phyloP scores from a whole-genome alignment of 164 flowering plant species.

The Annona cherimola region DNA sequence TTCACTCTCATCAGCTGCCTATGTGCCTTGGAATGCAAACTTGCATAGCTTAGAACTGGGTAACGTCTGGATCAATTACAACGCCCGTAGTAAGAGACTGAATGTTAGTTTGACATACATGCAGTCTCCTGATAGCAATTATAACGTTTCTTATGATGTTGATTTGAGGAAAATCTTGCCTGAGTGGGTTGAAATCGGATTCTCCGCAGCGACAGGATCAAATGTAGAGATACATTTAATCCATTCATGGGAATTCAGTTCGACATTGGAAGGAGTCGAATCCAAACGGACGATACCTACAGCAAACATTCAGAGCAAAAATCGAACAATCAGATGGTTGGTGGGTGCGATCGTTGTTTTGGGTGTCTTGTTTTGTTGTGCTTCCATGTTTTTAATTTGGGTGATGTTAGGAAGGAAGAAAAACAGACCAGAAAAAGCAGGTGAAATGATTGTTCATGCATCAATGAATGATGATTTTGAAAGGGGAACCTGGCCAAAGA shows the following conservation, averaged over 20 bases:
- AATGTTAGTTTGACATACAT: constrained; percentile 13
- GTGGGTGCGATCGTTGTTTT: background rate
- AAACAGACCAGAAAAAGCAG: background rate
- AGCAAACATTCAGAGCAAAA: background rate
- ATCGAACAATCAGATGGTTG: background rate
- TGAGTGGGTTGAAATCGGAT: constrained; percentile 15
- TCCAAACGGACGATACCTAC: background rate
- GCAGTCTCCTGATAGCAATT: constrained; percentile 4
- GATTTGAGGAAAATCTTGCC: constrained; percentile 17
- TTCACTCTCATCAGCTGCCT: background rate
- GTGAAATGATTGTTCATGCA: background rate
- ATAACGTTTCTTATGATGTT: constrained; percentile 6
- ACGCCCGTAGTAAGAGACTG: constrained; percentile 8
- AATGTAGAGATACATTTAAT: background rate
- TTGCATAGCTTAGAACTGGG: background rate
- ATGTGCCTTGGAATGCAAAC: constrained; percentile 13
- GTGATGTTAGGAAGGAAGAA: background rate
- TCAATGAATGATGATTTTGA: constrained; percentile 18
- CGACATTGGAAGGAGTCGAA: constrained; percentile 8
- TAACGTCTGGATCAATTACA: constrained; percentile 18
- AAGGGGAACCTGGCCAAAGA: constrained; percentile 23
- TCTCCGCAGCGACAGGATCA: constrained; percentile 11
- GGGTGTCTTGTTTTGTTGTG: background rate
- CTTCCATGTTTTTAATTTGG: background rate
- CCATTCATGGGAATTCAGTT: constrained; percentile 22